Evolutionary conservation across 768 basidiomycete genomes (phyloP), one percentile per base, ranked within the genome.

Genomic region (Suillus discolor): DNA sequence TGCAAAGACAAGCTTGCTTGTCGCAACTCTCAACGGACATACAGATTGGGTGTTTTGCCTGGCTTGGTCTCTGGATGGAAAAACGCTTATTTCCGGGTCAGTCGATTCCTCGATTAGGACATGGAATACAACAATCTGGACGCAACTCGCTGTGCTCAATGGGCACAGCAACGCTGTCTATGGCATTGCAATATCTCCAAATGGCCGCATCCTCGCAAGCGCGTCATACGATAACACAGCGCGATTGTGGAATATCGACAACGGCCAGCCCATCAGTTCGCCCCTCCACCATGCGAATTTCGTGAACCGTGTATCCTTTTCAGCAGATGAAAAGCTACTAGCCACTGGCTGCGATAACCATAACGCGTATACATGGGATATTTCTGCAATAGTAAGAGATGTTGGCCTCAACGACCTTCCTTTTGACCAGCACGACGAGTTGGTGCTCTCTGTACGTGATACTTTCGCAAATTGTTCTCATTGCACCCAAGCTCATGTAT

Each of bases 221-320:
- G n/a, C 45, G 5, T 47, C 45, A 0, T 12, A 0, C 2, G 45
- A 45, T 4, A 5, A n/a, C 4, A 47, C 45, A n/a, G 45, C 45
- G 1, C 47, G n/a, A 23, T 47, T 47, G 13, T 47, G 47, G 47
- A 23, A 47, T 11, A n/a, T 47, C n/a, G 5, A 47, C 2, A 23
- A 23, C 12, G 6, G 12, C 6, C 47, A 47, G n/a, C 5, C 47
- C n/a, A 23, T 47, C 47, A 23, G 47, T 23, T 23, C n/a, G 0
- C n/a, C n/a, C n/a, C 5, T 47, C 1, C 4, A 47, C 1, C n/a
- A 23, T 47, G 11, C n/a, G 3, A 0, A 12, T 1, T 15, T 6
- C 0, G 47, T 47, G n/a, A 6, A 4, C 47, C 6, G 47, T 2
- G 47, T 47, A 12, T 47, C 45, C 3, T 47, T 47, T 49, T 51